Evolutionary conservation across 192 early-diverging fungal genomes (phyloP).

Genomic region (Mortierella claussenii): DNA sequence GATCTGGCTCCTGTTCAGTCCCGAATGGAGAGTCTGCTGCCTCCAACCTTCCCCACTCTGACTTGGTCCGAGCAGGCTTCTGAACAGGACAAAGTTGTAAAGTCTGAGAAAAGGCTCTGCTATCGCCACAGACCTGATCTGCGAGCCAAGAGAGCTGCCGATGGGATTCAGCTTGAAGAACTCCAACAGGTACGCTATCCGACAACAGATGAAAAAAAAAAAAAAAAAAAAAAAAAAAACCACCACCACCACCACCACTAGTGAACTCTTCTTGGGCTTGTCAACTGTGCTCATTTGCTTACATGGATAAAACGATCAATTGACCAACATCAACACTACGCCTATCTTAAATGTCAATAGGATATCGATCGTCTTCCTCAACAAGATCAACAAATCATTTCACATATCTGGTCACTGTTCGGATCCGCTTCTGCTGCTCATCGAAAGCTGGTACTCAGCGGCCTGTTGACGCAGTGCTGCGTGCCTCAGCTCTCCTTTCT

Average conservation of each 20-base stretch:
- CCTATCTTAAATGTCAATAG: slow-evolving; percentile 14
- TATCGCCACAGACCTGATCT: slow-evolving; percentile 65
- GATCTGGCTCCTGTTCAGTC: slow-evolving; percentile 41
- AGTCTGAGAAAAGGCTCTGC: slow-evolving; percentile 44
- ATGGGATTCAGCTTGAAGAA: slow-evolving; percentile 52
- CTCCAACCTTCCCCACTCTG: slow-evolving; percentile 22
- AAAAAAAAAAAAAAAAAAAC: no score
- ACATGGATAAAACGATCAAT: neutral
- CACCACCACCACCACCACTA: neutral
- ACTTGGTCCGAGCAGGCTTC: slow-evolving; percentile 26
- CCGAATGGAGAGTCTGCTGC: slow-evolving; percentile 16
- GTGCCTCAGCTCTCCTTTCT: slow-evolving; percentile 89
- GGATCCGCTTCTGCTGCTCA: slow-evolving; percentile 70
- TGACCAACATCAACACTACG: neutral
- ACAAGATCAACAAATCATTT: slow-evolving; percentile 69
- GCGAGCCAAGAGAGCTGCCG: slow-evolving; percentile 52
- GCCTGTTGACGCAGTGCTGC: slow-evolving; percentile 83
- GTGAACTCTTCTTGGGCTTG: no score
- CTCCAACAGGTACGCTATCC: slow-evolving; percentile 59
- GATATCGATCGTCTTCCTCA: slow-evolving; percentile 66
- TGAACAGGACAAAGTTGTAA: neutral
- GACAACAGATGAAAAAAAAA: no score
- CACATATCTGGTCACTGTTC: slow-evolving; percentile 77
- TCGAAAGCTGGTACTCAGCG: slow-evolving; percentile 77
- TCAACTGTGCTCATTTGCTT: no score